These are phyloP conservation scores for Annona cherimola DNA, from an alignment of 164 flowering plant species.

Conservation along the genomic window DNA sequence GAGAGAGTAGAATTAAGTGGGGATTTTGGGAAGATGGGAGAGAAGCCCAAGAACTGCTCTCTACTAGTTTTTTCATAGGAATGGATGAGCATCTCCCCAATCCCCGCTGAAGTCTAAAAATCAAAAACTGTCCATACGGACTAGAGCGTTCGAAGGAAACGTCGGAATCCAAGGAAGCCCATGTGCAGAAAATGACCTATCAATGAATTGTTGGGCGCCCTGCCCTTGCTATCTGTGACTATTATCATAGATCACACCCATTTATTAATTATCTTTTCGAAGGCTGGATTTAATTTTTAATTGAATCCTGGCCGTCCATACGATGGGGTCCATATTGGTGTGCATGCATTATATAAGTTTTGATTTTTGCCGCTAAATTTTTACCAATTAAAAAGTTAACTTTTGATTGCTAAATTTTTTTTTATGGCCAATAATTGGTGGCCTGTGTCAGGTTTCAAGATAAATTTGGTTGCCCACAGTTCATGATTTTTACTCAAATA, in stretches of 20 bases:
- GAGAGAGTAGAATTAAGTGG: neutral
- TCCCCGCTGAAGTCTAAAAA: neutral
- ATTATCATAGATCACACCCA: neutral
- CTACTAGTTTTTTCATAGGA: neutral
- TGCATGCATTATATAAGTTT: too few relatives aligned
- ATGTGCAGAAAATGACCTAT: neutral
- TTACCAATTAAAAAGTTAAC: too few relatives aligned
- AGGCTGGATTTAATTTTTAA: too few relatives aligned
- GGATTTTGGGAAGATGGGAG: neutral
- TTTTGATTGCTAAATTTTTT: too few relatives aligned
- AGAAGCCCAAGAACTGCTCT: neutral
- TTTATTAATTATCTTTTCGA: neutral
- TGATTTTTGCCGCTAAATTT: too few relatives aligned
- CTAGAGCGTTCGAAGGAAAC: neutral
- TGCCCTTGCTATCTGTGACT: neutral
- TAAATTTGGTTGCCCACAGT: too few relatives aligned
- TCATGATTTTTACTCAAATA: too few relatives aligned
- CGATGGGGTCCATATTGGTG: too few relatives aligned
- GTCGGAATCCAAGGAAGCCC: conserved; percentile 1
- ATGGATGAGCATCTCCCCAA: neutral
- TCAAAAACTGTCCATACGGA: neutral
- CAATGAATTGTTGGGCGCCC: neutral
- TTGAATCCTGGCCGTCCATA: too few relatives aligned
- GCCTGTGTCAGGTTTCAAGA: too few relatives aligned
- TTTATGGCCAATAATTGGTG: too few relatives aligned